Base-by-base conservation (phyloP, 257 asterid species). In the Coffea eugenioides region DNA sequence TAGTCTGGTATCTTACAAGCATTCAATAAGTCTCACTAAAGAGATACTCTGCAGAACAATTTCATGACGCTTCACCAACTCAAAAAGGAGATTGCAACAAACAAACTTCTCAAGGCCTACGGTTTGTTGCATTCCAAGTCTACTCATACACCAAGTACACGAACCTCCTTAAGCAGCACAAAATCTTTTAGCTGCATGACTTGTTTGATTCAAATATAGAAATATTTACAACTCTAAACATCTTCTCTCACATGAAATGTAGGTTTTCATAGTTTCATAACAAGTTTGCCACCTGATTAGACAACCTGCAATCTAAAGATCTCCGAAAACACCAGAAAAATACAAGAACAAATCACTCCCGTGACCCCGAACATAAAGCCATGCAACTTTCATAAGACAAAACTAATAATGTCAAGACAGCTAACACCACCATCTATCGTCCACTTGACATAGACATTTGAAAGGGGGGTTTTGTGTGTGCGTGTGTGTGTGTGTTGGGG, bases 131-230 rank as follows among this genome's bases (percentile, higher is more conserved):
- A 6, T 20, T 56, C 64, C 57, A 75, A 51, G 71, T 18, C 43
- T 23, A 75, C n/a, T 56, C 61, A 73, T 23, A 21, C 79, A 21
- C 74, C 74, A 64, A 79, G 48, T 43, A 51, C 21, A 8, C 23
- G 21, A 52, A 51, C 54, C 48, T 34, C 9, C 25, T 68, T 0
- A 12, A 72, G 18, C 61, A 12, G 31, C 72, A 12, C n/a, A n/a
- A 54, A 18, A n/a, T 52, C 62, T 41, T 79, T 46, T 3, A 18
- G 23, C 51, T 25, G 36, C 65, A 73, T 64, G 36, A 68, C 8
- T 48, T 36, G 27, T 52, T 11, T 80, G 61, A 49, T 80, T 13
- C 0, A 14, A 73, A 39, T 6, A 65, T 23, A 10, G 8, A 46
- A 41, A 31, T 36, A 6, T 49, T 61, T 31, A 23, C 71, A 72